A percentile compares a stretch with the other conserved stretches of the same genome.
These are phyloP conservation scores for Penicillium sp. DNA, from an alignment of 2,329 filamentous ascomycete genomes.

Conservation along the genomic window DNA sequence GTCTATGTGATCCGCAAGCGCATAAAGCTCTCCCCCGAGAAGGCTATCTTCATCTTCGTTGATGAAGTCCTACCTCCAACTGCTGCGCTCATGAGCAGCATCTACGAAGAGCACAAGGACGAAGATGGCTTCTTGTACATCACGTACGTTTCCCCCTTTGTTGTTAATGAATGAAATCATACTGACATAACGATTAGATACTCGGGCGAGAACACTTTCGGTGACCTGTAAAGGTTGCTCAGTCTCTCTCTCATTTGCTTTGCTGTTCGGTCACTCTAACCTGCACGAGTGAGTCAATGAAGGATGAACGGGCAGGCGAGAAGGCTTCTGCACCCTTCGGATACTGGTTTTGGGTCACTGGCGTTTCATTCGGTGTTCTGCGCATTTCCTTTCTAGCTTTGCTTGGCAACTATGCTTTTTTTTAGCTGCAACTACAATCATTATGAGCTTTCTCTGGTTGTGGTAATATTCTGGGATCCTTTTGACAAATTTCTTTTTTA, in stretches of 20 bases:
- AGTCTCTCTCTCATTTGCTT: constrained; percentile 12
- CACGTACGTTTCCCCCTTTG: constrained; percentile 58
- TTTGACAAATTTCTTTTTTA: not conserved
- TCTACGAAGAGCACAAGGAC: constrained; percentile 98
- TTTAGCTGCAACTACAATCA: constrained; percentile 15
- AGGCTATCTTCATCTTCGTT: constrained; percentile 99
- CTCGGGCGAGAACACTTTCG: constrained; percentile 99
- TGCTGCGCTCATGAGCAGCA: constrained; percentile 96
- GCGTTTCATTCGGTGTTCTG: constrained; percentile 24
- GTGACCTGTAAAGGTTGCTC: constrained; percentile 41
- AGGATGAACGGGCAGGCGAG: constrained; percentile 5
- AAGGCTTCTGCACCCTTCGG: constrained; percentile 10
- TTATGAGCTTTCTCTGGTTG: not conserved
- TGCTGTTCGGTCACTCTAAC: constrained; percentile 7
- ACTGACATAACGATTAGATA: constrained; percentile 55
- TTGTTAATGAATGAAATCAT: constrained; percentile 1
- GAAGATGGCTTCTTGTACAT: constrained; percentile 94
- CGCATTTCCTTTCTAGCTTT: constrained; percentile 17
- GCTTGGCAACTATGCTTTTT: constrained; percentile 14
- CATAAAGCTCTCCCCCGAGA: constrained; percentile 99
- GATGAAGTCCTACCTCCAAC: constrained; percentile 96
- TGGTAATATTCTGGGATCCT: not conserved
- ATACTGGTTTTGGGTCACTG: constrained; percentile 15
- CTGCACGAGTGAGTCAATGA: not conserved
- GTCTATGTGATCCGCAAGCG: constrained; percentile 99